Evolutionary conservation across 495 filamentous ascomycete genomes (phyloP).

Genomic region (Xylaria scruposa): DNA sequence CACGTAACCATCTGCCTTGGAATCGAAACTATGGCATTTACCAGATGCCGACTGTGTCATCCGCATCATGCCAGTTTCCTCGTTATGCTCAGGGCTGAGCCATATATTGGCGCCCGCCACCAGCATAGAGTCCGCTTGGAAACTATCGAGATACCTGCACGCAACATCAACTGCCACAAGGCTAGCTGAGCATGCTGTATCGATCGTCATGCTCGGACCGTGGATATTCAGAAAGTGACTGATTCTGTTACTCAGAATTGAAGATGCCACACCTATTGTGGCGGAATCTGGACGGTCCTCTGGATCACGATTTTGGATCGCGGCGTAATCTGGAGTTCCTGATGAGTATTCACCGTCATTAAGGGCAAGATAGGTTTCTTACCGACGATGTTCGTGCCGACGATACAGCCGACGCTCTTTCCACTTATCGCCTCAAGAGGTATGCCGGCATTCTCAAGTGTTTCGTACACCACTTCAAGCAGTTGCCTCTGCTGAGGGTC

Average conservation of each 20-base stretch:
- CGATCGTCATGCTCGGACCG: slow-evolving; percentile 35
- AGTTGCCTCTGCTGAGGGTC: slow-evolving; percentile 82
- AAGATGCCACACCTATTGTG: slow-evolving; percentile 16
- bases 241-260: slow-evolving; percentile 32
- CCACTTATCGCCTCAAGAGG: slow-evolving; percentile 71
- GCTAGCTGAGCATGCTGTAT: slow-evolving; percentile 50
- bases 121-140: slow-evolving; percentile 10
- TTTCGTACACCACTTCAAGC: slow-evolving; percentile 79
- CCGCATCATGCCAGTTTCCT: slow-evolving; percentile 17
- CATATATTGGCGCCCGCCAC: slow-evolving; percentile 26
- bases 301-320: slow-evolving; percentile 29
- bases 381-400: slow-evolving; percentile 75
- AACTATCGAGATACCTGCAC: slow-evolving; percentile 22
- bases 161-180: slow-evolving; percentile 46
- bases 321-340: slow-evolving; percentile 55
- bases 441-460: slow-evolving; percentile 81
- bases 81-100: slow-evolving; percentile 22
- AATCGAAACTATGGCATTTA: slow-evolving; percentile 51
- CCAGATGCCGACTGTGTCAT: slow-evolving; percentile 37
- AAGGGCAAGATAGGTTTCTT: neutral
- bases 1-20: slow-evolving; percentile 51
- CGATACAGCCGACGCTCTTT: slow-evolving; percentile 77
- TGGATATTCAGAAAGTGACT: slow-evolving; percentile 31
- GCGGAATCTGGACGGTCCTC: slow-evolving; percentile 14
- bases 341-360: neutral